Conservation (phyloP, 257 asterid species). For the Capsicum pubescens region DNA sequence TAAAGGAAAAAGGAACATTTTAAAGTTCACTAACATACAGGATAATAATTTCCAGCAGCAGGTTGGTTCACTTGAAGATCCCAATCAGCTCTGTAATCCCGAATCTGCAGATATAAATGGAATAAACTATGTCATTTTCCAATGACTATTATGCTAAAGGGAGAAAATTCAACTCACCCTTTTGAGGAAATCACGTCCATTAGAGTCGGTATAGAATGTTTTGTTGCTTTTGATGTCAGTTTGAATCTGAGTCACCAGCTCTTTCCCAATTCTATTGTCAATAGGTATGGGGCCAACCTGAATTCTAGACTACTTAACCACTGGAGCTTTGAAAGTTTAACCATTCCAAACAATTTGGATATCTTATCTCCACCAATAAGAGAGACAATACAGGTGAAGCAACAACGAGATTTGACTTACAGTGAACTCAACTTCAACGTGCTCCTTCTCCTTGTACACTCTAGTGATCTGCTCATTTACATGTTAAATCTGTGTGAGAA, state of each 20-base stretch:
- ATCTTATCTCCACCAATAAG: background rate
- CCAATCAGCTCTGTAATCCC: slow-evolving; percentile 93
- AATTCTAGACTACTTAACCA: slow-evolving; percentile 29
- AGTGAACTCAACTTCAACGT: slow-evolving; percentile 81
- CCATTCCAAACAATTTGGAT: slow-evolving; percentile 14
- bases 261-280: slow-evolving; percentile 84
- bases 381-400: slow-evolving; percentile 14
- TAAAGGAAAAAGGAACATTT: slow-evolving; percentile 9
- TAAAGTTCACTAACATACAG: slow-evolving; percentile 53
- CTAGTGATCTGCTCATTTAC: slow-evolving; percentile 66
- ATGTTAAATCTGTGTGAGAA: slow-evolving; percentile 25
- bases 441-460: slow-evolving; percentile 90
- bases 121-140: slow-evolving; percentile 31
- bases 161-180: slow-evolving; percentile 54
- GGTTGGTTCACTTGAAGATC: slow-evolving; percentile 91
- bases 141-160: slow-evolving; percentile 5
- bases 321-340: slow-evolving; percentile 17
- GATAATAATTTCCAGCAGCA: slow-evolving; percentile 91
- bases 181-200: slow-evolving; percentile 91
- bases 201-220: slow-evolving; percentile 87
- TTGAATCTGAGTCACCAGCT: slow-evolving; percentile 73
- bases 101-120: slow-evolving; percentile 51
- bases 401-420: slow-evolving; percentile 48
- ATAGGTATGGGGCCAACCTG: slow-evolving; percentile 98
- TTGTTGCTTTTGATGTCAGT: slow-evolving; percentile 66